Percentiles rank a stretch among this genome's conserved stretches.
These are phyloP conservation scores for Fragaria vesca DNA, from an alignment of 306 rosid genomes.

Conservation along the genomic window DNA sequence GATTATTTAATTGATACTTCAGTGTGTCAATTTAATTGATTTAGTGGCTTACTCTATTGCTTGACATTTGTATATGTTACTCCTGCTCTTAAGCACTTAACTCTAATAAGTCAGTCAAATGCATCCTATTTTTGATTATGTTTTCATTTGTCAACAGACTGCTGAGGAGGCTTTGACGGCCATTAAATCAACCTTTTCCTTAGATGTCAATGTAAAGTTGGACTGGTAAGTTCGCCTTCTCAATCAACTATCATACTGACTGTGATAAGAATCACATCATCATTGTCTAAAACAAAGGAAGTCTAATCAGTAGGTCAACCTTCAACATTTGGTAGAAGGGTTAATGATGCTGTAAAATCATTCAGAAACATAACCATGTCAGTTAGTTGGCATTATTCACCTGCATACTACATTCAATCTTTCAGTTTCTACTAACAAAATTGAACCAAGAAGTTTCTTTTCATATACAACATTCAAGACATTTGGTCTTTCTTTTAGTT, in stretches of 20 bases:
- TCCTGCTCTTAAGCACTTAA: neutral
- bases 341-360: neutral
- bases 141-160: constrained; percentile 47
- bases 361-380: neutral
- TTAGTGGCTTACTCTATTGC: neutral
- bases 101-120: neutral
- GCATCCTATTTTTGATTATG: constrained; percentile 10
- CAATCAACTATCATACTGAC: constrained; percentile 4
- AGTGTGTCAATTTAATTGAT: neutral
- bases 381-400: neutral
- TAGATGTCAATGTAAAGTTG: constrained; percentile 82
- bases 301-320: neutral
- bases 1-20: neutral
- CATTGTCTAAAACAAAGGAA: neutral
- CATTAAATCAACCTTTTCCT: constrained; percentile 87
- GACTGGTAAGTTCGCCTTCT: constrained; percentile 62
- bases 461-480: neutral
- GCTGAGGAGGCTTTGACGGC: constrained; percentile 98
- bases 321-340: neutral
- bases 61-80: neutral
- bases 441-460: neutral
- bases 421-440: neutral
- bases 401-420: neutral
- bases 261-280: neutral
- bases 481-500: neutral